These are phyloP conservation scores for Verbascum thapsus DNA, from an alignment of 257 asterid genomes.

Conservation along the genomic window DNA sequence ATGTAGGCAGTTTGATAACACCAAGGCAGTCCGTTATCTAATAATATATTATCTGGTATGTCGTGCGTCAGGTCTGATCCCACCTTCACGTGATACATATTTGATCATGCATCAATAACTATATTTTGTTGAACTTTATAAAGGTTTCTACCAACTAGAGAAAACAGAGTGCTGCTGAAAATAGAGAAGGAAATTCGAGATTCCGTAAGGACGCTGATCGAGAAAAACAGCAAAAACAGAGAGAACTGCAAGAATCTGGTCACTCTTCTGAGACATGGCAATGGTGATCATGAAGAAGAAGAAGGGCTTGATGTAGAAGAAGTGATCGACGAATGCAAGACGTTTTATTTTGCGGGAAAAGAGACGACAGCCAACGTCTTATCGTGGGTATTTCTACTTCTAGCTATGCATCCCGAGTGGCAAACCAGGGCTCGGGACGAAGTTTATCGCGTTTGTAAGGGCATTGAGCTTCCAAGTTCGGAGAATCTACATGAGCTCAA, in stretches of 20 bases:
- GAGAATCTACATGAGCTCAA: slow-evolving; percentile 38
- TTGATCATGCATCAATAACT: no score
- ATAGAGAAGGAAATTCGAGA: slow-evolving; percentile 47
- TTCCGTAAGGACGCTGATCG: slow-evolving; percentile 36
- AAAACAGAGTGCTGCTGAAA: slow-evolving; percentile 36
- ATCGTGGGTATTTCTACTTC: slow-evolving; percentile 43
- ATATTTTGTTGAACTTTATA: not conserved
- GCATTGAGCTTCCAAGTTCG: slow-evolving; percentile 31
- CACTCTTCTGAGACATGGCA: not conserved
- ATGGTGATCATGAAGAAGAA: slow-evolving; percentile 27
- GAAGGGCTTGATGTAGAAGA: slow-evolving; percentile 35
- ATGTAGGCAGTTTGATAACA: no score
- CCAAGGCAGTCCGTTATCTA: no score
- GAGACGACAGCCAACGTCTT: slow-evolving; percentile 48
- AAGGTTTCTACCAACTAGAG: slow-evolving; percentile 44
- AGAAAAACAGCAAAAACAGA: slow-evolving; percentile 18
- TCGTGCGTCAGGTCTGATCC: no score
- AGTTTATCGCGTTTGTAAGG: slow-evolving; percentile 28
- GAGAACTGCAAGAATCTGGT: slow-evolving; percentile 26
- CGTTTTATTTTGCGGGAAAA: slow-evolving; percentile 62
- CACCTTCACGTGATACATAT: no score
- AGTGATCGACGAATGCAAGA: slow-evolving; percentile 52
- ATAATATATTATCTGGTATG: no score
- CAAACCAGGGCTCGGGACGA: slow-evolving; percentile 45
- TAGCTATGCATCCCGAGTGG: slow-evolving; percentile 49